Evolutionary conservation across 345 rosid species (phyloP), one percentile per base, ranked within the genome.

Genomic region (Salix koriyanagi): DNA sequence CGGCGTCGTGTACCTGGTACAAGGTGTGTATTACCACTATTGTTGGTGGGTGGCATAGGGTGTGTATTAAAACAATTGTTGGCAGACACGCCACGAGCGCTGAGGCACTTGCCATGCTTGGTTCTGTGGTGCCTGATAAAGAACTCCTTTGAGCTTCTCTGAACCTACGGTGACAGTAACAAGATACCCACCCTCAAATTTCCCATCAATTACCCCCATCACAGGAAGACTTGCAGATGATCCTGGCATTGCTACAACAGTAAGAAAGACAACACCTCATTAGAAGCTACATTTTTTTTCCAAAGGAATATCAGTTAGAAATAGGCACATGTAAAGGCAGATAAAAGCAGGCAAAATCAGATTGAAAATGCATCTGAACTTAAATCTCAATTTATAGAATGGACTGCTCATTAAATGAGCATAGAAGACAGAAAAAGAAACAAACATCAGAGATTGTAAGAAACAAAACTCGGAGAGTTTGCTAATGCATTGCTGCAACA

Each of bases 101-200:
- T 77, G 82, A 2, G 78, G 82, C 26, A 71, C 65, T 82, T 82
- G 88, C 71, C 81, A 83, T 30, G 81, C 69, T 60, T 81, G 77
- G 72, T 74, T 69, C 56, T 81, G 86, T 54, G 90, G 79, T 76
- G 84, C 84, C 83, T 89, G 93, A 76, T 91, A 93, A 19, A 96
- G 86, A 69, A 93, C 92, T 41, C 99, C 99, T 79, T 88, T 89
- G 46, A 96, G 90, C 87, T 79, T 80, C 86, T 94, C 95, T 11
- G 95, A 46, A 52, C 99, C 98, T 39, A 96, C 70, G 28, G 84
- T 85, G 46, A 94, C 95, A 26, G 98, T 92, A 62, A 96, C 88
- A 68, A 96, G 91, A 81, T 94, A 96, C 32, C 98, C 99, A 56
- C 90, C 85, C 65, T 96, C 98, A 36, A 92, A 89, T 76, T 96